A percentile compares a stretch with the other conserved stretches of the same genome.
Evolutionary conservation across 306 rosid species (phyloP).

Genomic region (Alnus rubra): DNA sequence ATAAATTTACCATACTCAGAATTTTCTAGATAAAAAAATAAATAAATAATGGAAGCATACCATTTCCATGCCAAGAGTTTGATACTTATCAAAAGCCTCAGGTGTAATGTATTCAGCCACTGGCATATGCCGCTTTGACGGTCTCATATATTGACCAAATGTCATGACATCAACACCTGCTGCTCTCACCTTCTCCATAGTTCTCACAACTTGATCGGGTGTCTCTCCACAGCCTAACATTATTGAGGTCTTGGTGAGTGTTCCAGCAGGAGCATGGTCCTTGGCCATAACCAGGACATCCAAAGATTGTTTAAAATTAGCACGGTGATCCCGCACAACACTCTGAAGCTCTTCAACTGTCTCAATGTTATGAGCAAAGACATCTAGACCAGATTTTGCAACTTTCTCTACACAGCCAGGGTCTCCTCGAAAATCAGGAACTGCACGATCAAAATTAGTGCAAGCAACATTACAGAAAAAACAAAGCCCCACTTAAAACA

Average conservation of each 20-base stretch:
- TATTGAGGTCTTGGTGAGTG: conserved; percentile 92
- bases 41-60: conserved; percentile 37
- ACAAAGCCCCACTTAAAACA: conserved; percentile 2
- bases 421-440: conserved; percentile 97
- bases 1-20: background rate
- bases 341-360: conserved; percentile 97
- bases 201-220: conserved; percentile 87
- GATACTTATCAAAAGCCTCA: conserved; percentile 88
- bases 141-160: conserved; percentile 98
- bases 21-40: background rate
- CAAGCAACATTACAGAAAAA: conserved; percentile 23
- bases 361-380: conserved; percentile 96
- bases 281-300: conserved; percentile 95
- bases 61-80: conserved; percentile 88
- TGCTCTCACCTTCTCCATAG: conserved; percentile 99
- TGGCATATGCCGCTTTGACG: conserved; percentile 98
- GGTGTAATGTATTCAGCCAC: conserved; percentile 94
- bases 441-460: conserved; percentile 42
- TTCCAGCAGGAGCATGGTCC: conserved; percentile 78
- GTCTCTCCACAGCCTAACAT: conserved; percentile 99
- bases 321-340: conserved; percentile 84
- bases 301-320: conserved; percentile 86
- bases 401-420: conserved; percentile 72
- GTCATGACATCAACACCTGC: conserved; percentile 99
- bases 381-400: conserved; percentile 90